phyloP scores from a whole-genome alignment of 2,329 filamentous ascomycete genomes.

The Lachnellula arida region DNA sequence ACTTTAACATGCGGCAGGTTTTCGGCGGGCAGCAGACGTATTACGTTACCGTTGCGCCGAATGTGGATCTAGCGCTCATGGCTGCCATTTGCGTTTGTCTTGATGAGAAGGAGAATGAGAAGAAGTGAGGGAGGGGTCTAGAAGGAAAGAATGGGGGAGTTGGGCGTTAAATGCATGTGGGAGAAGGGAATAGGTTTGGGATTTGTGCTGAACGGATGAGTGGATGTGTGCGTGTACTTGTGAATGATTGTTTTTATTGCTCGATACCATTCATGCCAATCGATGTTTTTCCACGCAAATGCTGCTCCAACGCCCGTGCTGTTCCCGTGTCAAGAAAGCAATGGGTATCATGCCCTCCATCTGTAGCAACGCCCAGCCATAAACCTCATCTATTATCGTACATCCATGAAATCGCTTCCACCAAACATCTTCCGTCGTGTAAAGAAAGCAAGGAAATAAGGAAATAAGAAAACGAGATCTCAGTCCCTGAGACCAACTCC shows the following conservation, averaged over 20 bases:
- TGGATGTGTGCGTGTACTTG: neutral
- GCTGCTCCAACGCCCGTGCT: neutral
- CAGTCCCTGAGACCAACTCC: slow-evolving; percentile 31
- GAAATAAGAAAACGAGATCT: neutral
- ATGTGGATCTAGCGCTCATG: slow-evolving; percentile 61
- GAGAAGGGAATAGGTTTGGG: neutral
- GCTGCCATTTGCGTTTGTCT: slow-evolving; percentile 63
- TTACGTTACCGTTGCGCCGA: slow-evolving; percentile 56
- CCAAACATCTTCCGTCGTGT: neutral
- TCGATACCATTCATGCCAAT: neutral
- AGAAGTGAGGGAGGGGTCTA: slow-evolving; percentile 8
- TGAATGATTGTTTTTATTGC: neutral
- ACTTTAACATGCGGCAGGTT: slow-evolving; percentile 53
- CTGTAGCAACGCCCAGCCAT: slow-evolving; percentile 4
- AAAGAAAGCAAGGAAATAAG: neutral
- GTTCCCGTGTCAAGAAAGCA: slow-evolving; percentile 8
- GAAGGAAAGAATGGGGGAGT: neutral
- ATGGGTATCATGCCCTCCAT: slow-evolving; percentile 21
- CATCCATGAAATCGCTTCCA: too few species aligned
- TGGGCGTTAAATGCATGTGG: too few species aligned
- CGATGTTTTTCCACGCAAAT: neutral
- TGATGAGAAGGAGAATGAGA: slow-evolving; percentile 60
- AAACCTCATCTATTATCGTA: too few species aligned
- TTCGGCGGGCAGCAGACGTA: slow-evolving; percentile 62
- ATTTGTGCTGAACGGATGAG: neutral